phyloP scores from a whole-genome alignment of 2,329 filamentous ascomycete genomes.

The Diaporthe ilicicola region DNA sequence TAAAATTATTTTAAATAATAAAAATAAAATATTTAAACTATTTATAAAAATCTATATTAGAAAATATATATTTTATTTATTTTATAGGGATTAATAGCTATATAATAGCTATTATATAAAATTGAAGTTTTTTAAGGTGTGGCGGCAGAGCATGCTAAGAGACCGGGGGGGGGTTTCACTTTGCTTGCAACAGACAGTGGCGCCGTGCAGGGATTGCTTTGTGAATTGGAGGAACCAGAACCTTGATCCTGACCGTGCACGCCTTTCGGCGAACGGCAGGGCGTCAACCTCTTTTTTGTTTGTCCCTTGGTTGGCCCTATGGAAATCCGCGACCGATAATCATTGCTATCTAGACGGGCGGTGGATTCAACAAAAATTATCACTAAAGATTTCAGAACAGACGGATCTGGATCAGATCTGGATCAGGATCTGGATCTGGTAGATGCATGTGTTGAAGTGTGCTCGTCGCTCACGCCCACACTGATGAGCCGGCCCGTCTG shows the following conservation, averaged over 20 bases:
- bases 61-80: too few species aligned
- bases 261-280: constrained; percentile 15
- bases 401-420: background rate
- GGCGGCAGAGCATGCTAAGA: too few species aligned
- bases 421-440: constrained; percentile 5
- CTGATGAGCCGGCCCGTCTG: background rate
- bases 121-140: too few species aligned
- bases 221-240: constrained; percentile 18
- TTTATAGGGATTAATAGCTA: too few species aligned
- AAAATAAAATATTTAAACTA: too few species aligned
- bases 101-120: too few species aligned
- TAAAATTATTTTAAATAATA: too few species aligned
- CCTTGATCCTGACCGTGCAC: constrained; percentile 19
- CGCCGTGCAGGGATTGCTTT: constrained; percentile 18
- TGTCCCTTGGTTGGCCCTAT: background rate
- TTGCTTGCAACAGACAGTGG: too few species aligned
- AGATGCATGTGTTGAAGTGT: background rate
- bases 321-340: background rate
- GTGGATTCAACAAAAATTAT: background rate
- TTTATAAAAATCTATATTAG: too few species aligned
- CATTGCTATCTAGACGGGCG: background rate
- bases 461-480: background rate
- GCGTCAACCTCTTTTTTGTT: background rate
- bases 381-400: background rate
- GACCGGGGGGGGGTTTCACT: too few species aligned